These are phyloP conservation scores for Incumbomyces lentus DNA, from an alignment of 2,329 filamentous ascomycete species.

Conservation along the genomic window DNA sequence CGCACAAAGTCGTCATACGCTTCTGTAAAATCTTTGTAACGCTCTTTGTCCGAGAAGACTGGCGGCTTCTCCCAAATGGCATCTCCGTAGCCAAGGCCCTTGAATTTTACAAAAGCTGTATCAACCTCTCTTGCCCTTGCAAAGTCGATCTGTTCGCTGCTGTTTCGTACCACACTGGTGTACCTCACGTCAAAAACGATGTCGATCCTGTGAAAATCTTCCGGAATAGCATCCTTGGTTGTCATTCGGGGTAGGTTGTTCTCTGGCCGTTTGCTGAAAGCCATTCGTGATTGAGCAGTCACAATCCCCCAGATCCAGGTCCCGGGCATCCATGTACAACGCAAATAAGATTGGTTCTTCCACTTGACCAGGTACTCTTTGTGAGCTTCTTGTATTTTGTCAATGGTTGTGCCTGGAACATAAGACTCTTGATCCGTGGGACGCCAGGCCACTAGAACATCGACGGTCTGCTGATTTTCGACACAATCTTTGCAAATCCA, in stretches of 20 bases:
- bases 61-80: constrained; percentile 83
- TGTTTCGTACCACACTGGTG: constrained; percentile 44
- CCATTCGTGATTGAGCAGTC: constrained; percentile 52
- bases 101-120: constrained; percentile 76
- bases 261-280: constrained; percentile 62
- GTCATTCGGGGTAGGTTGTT: constrained; percentile 57
- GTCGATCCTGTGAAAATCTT: constrained; percentile 75
- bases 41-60: constrained; percentile 48
- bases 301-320: constrained; percentile 75
- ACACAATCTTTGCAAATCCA: constrained; percentile 77
- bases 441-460: constrained; percentile 79
- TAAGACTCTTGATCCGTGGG: constrained; percentile 52
- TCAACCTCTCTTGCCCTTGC: constrained; percentile 61
- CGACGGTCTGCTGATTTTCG: constrained; percentile 55
- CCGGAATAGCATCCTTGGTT: constrained; percentile 69
- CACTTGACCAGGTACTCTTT: constrained; percentile 92
- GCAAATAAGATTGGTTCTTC: constrained; percentile 68
- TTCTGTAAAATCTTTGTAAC: constrained; percentile 68
- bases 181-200: constrained; percentile 79
- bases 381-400: constrained; percentile 58
- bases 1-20: constrained; percentile 82
- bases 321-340: constrained; percentile 78
- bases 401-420: constrained; percentile 40
- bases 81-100: constrained; percentile 83
- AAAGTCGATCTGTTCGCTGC: constrained; percentile 59